These are phyloP conservation scores for Calonectria naviculata DNA, from an alignment of 2,329 filamentous ascomycete genomes.

Conservation along the genomic window DNA sequence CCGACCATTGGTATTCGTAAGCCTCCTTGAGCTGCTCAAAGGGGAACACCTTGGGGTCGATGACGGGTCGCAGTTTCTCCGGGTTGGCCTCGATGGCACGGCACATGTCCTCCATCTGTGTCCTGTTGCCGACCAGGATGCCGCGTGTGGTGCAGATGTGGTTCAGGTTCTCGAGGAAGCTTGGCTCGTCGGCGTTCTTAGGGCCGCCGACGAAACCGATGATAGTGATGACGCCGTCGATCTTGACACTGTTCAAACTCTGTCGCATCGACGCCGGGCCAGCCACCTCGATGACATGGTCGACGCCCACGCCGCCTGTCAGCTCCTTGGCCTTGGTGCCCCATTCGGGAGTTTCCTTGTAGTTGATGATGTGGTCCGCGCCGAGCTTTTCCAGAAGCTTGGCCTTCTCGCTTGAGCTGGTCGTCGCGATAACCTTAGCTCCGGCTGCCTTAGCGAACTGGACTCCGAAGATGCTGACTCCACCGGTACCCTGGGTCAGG, in stretches of 20 bases:
- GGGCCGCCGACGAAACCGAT: slow-evolving; percentile 50
- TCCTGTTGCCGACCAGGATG: slow-evolving; percentile 57
- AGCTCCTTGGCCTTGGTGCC: slow-evolving; percentile 56
- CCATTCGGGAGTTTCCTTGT: slow-evolving; percentile 58
- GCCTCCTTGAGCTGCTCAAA: slow-evolving; percentile 58
- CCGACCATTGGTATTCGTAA: slow-evolving; percentile 52
- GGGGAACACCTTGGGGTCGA: slow-evolving; percentile 58
- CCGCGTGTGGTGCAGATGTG: slow-evolving; percentile 56
- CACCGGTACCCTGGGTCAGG: slow-evolving; percentile 77
- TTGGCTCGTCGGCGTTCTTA: slow-evolving; percentile 38
- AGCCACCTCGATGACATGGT: slow-evolving; percentile 61
- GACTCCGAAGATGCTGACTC: slow-evolving; percentile 74
- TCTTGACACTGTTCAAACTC: slow-evolving; percentile 56
- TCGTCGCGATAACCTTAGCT: slow-evolving; percentile 61
- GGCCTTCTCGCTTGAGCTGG: slow-evolving; percentile 57
- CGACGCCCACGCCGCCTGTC: slow-evolving; percentile 56
- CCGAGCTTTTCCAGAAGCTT: slow-evolving; percentile 57
- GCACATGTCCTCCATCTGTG: slow-evolving; percentile 64
- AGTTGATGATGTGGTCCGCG: slow-evolving; percentile 63
- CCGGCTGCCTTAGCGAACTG: slow-evolving; percentile 65
- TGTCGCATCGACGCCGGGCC: slow-evolving; percentile 57
- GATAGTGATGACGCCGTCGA: slow-evolving; percentile 58
- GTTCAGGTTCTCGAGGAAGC: slow-evolving; percentile 47
- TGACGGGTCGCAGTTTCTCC: slow-evolving; percentile 55
- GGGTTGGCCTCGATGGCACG: slow-evolving; percentile 59